Conservation (phyloP, 768 basidiomycete species). For the Kwoniella bestiolae region DNA sequence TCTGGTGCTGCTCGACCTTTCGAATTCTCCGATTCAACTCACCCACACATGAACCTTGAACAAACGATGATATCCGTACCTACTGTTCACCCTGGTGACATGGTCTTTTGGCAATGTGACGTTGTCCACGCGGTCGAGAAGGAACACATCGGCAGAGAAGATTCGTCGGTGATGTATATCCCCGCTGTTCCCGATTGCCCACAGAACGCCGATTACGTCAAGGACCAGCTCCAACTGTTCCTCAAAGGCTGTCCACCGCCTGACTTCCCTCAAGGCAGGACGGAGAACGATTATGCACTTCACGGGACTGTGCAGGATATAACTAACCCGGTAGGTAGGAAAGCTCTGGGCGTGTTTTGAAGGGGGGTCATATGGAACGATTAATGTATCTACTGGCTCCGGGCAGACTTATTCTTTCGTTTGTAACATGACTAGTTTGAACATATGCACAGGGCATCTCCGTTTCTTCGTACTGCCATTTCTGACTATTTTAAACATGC, state of each 20-base stretch:
- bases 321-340: slow-evolving; percentile 50
- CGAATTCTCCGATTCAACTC: slow-evolving; percentile 34
- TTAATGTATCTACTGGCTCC: no score
- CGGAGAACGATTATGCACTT: slow-evolving; percentile 57
- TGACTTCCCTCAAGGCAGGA: slow-evolving; percentile 64
- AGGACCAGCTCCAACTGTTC: slow-evolving; percentile 68
- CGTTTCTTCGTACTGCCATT: no score
- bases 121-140: slow-evolving; percentile 42
- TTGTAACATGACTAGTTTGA: no score
- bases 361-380: neutral
- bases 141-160: slow-evolving; percentile 30
- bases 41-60: slow-evolving; percentile 41
- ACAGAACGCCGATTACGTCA: slow-evolving; percentile 61
- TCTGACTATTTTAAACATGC: no score
- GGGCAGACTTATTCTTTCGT: no score
- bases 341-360: slow-evolving; percentile 61
- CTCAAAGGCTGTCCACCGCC: slow-evolving; percentile 67
- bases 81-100: slow-evolving; percentile 43
- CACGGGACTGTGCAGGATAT: slow-evolving; percentile 59
- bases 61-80: slow-evolving; percentile 38
- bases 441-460: no score
- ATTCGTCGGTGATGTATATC: slow-evolving; percentile 72
- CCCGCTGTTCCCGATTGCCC: slow-evolving; percentile 65
- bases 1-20: slow-evolving; percentile 33
- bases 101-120: slow-evolving; percentile 67